Conservation (phyloP, 2,329 filamentous ascomycete genomes). For the Ophiostoma australiae region DNA sequence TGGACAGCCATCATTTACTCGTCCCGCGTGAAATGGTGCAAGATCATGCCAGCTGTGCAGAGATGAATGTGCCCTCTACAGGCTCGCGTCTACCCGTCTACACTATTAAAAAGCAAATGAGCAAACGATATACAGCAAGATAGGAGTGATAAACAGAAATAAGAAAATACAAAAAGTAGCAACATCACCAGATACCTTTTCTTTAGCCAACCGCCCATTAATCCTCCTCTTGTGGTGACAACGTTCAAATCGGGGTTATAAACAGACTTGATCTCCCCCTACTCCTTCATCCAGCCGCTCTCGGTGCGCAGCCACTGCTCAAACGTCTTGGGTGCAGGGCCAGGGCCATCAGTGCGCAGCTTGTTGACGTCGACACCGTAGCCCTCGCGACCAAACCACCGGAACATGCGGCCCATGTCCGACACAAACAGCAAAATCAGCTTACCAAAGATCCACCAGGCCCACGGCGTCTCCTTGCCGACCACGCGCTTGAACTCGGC, state of each 20-base stretch:
- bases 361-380: constrained; percentile 38
- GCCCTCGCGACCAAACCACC: constrained; percentile 38
- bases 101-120: not conserved
- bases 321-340: constrained; percentile 33
- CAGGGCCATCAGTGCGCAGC: constrained; percentile 32
- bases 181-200: not conserved
- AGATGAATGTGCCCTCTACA: not conserved
- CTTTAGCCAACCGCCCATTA: not conserved
- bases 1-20: constrained; percentile 33
- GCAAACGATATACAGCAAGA: not conserved
- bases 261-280: not conserved
- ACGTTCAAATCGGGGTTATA: not conserved
- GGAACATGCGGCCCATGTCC: constrained; percentile 37
- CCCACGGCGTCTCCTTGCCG: constrained; percentile 33
- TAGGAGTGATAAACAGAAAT: not conserved
- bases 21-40: constrained; percentile 40
- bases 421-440: constrained; percentile 31
- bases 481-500: constrained; percentile 31
- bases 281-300: constrained; percentile 31
- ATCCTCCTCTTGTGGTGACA: not conserved
- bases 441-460: constrained; percentile 33
- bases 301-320: constrained; percentile 39
- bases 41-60: not conserved
- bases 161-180: not conserved
- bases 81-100: not conserved